Evolutionary conservation across 2,329 filamentous ascomycete genomes (phyloP), one percentile per base, ranked within the genome.

Genomic region (Aspergillus sp.): DNA sequence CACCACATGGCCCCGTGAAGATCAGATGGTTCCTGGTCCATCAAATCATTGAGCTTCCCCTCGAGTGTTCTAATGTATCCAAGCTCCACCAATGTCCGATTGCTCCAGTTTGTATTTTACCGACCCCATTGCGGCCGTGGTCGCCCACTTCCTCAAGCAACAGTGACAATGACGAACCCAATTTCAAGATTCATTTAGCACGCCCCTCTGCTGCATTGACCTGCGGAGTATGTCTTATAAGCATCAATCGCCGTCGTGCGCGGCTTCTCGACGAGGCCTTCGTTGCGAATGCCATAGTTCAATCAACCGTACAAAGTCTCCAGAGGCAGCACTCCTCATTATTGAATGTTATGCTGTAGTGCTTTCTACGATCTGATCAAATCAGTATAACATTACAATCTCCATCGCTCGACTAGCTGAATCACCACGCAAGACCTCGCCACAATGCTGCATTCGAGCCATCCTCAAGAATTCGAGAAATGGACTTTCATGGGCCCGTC

Each of bases 401-500:
- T 12, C 45, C 8, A 23, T 28, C 47, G 13, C 25, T 50, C 23
- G 25, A 28, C 47, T 12, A 30, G 5, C n/a, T 12, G n/a, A 5
- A 30, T n/a, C 13, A 30, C 17, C 9, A 17, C 8, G 15, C 25
- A 15, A 15, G 17, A 30, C 21, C 19, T n/a, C 28, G 1, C 25
- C 13, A 55, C 48, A 28, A 65, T 64, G 63, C 41, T 60, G 15
- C 59, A 65, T 13, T 55, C 53, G 7, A 58, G 10, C 25, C 32
- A 53, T 36, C 48, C 54, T 1, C 59, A 57, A 43, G 63, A 63
- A 45, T 21, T 55, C 32, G 30, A 59, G 17, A 48, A 25, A 43
- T 65, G 65, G 64, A 43, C 30, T 4, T 59, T 58, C 48, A 38
- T 62, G 39, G 64, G 64, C 41, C 55, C 57, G 10, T 38, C 59